Percentiles rank a stretch among this genome's conserved stretches.
These are phyloP conservation scores for Tuber calosporum DNA, from an alignment of 495 filamentous ascomycete species.

Conservation along the genomic window DNA sequence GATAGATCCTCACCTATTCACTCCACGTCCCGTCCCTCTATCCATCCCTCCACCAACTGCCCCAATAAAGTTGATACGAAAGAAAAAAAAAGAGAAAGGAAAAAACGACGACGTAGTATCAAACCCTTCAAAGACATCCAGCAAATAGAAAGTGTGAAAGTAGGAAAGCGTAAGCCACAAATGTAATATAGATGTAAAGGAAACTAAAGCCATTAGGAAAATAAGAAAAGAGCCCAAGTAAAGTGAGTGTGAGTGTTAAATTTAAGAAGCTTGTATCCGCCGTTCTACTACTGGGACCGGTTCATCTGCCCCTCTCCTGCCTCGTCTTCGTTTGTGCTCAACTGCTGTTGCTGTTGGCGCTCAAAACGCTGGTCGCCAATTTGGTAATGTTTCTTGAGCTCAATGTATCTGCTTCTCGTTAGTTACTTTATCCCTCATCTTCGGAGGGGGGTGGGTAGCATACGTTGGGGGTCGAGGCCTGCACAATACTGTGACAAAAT, in stretches of 20 bases:
- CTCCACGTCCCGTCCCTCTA: background rate
- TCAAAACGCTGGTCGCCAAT: constrained; percentile 75
- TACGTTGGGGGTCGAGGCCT: constrained; percentile 78
- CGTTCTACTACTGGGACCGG: constrained; percentile 11
- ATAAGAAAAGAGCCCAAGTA: background rate
- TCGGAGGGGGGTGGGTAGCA: constrained; percentile 12
- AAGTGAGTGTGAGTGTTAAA: background rate
- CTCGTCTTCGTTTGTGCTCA: constrained; percentile 13
- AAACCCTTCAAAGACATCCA: background rate
- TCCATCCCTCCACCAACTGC: background rate
- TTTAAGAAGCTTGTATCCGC: background rate
- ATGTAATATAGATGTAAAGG: background rate
- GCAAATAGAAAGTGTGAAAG: background rate
- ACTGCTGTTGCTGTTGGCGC: constrained; percentile 43
- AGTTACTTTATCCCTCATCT: background rate
- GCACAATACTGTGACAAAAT: constrained; percentile 73
- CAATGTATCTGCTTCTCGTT: constrained; percentile 51
- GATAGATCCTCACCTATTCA: background rate
- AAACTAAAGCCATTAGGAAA: background rate
- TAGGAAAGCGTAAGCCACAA: background rate
- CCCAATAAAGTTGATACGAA: background rate
- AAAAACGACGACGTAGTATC: background rate
- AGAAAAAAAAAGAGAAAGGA: background rate
- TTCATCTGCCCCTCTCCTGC: constrained; percentile 13
- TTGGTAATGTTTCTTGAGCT: constrained; percentile 70